Evolutionary conservation across 2,329 filamentous ascomycete species (phyloP), one percentile per base, ranked within the genome.

Genomic region (Fusarium transvaalense): DNA sequence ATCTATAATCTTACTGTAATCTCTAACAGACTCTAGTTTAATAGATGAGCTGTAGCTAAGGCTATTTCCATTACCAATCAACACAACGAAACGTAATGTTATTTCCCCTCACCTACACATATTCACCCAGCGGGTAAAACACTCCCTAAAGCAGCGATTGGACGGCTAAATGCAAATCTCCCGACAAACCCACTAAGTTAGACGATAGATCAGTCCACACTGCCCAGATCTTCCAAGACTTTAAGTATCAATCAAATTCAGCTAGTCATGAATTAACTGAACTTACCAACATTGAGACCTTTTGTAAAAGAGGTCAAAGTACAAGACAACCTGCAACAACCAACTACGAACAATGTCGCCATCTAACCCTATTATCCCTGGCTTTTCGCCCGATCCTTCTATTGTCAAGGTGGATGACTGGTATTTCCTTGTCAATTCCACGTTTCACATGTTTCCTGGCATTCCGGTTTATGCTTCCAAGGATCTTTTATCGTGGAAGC

Each of bases 401-500:
- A 57, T 63, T 27, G 42, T 56, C 34, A 63, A 63, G 31, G 37
- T 63, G 2, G 50, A n/a, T 12, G 58, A 63, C 13, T 63, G 60
- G 60, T 56, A 63, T 38, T 63, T 56, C 37, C 58, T 63, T 1
- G 60, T 63, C 8, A 63, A 57, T 45, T 63, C 60, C 31, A 63
- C 60, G 6, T 63, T 63, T 38, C 60, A 63, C 37, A 56, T 63
- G 58, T 63, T 63, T 7, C 60, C 60, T 25, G 58, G 60, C 2
- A 48, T 63, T 27, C 60, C 58, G 6, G 59, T 63, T 0, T 63
- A 63, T 15, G 58, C 58, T 0, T 63, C 61, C 0, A 64, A 52
- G 6, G 32, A 63, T 17, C 42, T 63, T 6, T 14, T 63, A 3
- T 63, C 48, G 1, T 63, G 60, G 60, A 48, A 63, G 13, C 60